A percentile compares a stretch with the other conserved stretches of the same genome.
These are phyloP conservation scores for Fusarium camptoceras DNA, from an alignment of 2,329 filamentous ascomycete species.

Conservation along the genomic window DNA sequence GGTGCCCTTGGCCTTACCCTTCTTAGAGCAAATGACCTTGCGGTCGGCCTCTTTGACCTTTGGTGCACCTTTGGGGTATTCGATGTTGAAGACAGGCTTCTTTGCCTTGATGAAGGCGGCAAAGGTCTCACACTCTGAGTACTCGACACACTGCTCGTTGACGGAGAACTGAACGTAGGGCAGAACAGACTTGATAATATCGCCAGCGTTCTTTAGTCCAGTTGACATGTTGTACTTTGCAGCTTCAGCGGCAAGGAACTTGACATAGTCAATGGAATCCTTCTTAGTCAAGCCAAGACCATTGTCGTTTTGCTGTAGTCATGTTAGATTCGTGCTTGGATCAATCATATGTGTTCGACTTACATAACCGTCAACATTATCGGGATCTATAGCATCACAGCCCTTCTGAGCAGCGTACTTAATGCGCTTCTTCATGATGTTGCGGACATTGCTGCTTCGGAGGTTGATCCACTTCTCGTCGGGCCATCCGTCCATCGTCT, in stretches of 20 bases:
- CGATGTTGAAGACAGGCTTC: constrained; percentile 80
- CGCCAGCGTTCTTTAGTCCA: constrained; percentile 76
- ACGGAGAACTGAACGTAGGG: constrained; percentile 72
- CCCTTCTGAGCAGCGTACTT: constrained; percentile 69
- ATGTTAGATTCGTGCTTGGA: neutral
- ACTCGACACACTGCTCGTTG: constrained; percentile 76
- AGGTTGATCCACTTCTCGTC: constrained; percentile 76
- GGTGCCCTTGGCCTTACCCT: constrained; percentile 55
- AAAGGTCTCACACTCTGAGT: constrained; percentile 69
- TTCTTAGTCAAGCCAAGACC: constrained; percentile 68
- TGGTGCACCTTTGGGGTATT: constrained; percentile 70
- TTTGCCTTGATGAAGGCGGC: constrained; percentile 66
- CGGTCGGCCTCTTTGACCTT: constrained; percentile 51
- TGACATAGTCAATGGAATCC: constrained; percentile 69
- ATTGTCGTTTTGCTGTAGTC: constrained; percentile 65
- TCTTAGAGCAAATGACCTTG: constrained; percentile 57
- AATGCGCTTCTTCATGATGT: constrained; percentile 72
- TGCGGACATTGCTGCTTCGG: constrained; percentile 67
- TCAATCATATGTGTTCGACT: constrained; percentile 40
- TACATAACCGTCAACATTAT: constrained; percentile 76
- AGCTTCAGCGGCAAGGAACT: constrained; percentile 69
- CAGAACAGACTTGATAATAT: constrained; percentile 64
- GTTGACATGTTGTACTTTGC: constrained; percentile 66
- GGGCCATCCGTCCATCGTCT: constrained; percentile 70
- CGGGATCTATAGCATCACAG: constrained; percentile 76